Evolutionary conservation across 2,329 filamentous ascomycete genomes (phyloP).

Genomic region (Xylariales sp.): DNA sequence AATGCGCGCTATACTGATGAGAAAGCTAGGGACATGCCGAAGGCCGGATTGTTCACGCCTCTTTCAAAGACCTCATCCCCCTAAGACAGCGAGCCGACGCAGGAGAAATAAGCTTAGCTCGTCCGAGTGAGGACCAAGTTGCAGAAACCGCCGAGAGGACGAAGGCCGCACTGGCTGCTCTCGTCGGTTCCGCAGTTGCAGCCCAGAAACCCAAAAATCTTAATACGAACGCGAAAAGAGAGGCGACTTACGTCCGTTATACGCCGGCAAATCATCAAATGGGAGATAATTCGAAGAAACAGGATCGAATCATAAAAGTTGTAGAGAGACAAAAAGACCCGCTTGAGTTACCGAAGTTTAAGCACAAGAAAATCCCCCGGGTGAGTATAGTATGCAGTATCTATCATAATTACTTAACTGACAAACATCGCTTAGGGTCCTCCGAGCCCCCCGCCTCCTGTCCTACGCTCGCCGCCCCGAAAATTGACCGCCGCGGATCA

Average conservation of each 20-base stretch:
- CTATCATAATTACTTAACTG: not conserved
- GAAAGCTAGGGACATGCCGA: slow-evolving; percentile 77
- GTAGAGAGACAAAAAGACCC: slow-evolving; percentile 93
- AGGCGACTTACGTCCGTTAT: slow-evolving; percentile 94
- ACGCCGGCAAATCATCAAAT: slow-evolving; percentile 92
- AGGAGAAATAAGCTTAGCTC: slow-evolving; percentile 87
- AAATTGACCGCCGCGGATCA: slow-evolving; percentile 98
- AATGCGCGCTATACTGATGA: slow-evolving; percentile 10
- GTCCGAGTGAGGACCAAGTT: slow-evolving; percentile 87
- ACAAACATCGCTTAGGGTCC: slow-evolving; percentile 66
- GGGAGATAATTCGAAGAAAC: slow-evolving; percentile 86
- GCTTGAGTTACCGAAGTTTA: slow-evolving; percentile 95
- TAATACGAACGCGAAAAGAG: slow-evolving; percentile 80
- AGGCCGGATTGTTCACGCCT: slow-evolving; percentile 87
- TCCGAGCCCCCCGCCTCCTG: slow-evolving; percentile 89
- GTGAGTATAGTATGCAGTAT: slow-evolving; percentile 10
- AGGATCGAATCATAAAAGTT: slow-evolving; percentile 98
- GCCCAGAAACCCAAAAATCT: slow-evolving; percentile 97
- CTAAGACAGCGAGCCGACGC: slow-evolving; percentile 92
- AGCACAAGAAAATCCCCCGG: slow-evolving; percentile 95
- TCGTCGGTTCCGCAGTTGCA: slow-evolving; percentile 87
- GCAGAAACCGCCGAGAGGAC: slow-evolving; percentile 87
- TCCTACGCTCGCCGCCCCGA: slow-evolving; percentile 93
- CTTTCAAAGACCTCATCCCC: slow-evolving; percentile 96
- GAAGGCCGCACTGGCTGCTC: slow-evolving; percentile 81